Evolutionary conservation across 768 basidiomycete genomes (phyloP).

Genomic region (Boletus subcaerulescens): DNA sequence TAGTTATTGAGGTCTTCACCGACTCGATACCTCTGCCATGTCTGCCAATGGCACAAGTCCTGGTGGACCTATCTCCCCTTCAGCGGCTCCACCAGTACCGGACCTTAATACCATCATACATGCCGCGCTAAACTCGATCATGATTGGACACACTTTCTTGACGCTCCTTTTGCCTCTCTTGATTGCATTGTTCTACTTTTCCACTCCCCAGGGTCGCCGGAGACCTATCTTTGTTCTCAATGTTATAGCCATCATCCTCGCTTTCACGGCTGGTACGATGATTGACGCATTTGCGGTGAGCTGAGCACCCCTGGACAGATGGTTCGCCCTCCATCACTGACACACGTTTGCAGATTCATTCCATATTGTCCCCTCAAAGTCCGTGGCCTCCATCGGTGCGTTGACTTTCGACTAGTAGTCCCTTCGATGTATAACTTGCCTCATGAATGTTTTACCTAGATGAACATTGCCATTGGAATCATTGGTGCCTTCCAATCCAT

Average conservation of each 20-base stretch:
- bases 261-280: constrained; percentile 20
- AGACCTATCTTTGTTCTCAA: constrained; percentile 32
- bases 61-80: background rate
- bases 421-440: background rate
- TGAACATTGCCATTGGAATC: constrained; percentile 29
- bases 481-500: constrained; percentile 29
- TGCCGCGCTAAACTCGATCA: constrained; percentile 21
- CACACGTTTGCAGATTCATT: constrained; percentile 21
- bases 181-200: constrained; percentile 31
- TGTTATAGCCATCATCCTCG: constrained; percentile 19
- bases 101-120: constrained; percentile 10
- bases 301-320: background rate
- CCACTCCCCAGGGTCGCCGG: constrained; percentile 22
- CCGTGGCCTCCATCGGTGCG: constrained; percentile 23
- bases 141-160: constrained; percentile 32
- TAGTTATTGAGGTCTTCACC: background rate
- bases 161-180: constrained; percentile 31
- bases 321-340: background rate
- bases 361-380: constrained; percentile 21
- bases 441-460: constrained; percentile 2
- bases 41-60: constrained; percentile 12
- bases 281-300: constrained; percentile 23
- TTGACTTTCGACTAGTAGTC: background rate
- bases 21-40: constrained; percentile 3
- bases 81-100: background rate